phyloP scores from a whole-genome alignment of 805 yeast species.

The Grigorovia yakushimaensis region DNA sequence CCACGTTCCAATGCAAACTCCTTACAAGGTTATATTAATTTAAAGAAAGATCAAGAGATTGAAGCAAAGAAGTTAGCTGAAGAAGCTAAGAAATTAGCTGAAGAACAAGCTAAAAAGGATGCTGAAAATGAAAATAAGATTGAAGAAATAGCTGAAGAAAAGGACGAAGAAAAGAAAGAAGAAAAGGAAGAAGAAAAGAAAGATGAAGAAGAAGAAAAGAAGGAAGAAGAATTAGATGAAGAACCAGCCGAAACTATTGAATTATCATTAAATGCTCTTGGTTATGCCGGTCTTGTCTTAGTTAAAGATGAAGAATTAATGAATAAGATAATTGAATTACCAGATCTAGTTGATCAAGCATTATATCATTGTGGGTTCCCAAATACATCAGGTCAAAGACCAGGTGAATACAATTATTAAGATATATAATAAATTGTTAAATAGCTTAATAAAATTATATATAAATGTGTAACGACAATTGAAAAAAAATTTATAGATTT shows the following conservation, averaged over 20 bases:
- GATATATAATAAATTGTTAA: neutral
- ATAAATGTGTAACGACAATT: constrained; percentile 1
- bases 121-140: neutral
- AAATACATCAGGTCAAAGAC: constrained; percentile 43
- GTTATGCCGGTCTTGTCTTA: constrained; percentile 65
- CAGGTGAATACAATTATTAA: constrained; percentile 58
- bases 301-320: constrained; percentile 57
- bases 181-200: neutral
- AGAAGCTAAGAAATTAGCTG: neutral
- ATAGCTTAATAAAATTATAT: neutral
- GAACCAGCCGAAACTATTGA: constrained; percentile 26
- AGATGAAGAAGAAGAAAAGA: neutral
- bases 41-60: constrained; percentile 8
- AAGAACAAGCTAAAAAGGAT: neutral
- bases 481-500: neutral
- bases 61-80: neutral
- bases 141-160: neutral
- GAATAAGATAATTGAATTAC: constrained; percentile 39
- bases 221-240: neutral
- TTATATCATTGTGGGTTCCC: constrained; percentile 60
- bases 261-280: constrained; percentile 67
- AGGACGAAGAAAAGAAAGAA: neutral
- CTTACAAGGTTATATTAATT: constrained; percentile 8
- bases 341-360: constrained; percentile 36
- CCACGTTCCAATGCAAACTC: constrained; percentile 60